Evolutionary conservation across 2,329 filamentous ascomycete species (phyloP).

Genomic region (Cladophialophora psammophila): DNA sequence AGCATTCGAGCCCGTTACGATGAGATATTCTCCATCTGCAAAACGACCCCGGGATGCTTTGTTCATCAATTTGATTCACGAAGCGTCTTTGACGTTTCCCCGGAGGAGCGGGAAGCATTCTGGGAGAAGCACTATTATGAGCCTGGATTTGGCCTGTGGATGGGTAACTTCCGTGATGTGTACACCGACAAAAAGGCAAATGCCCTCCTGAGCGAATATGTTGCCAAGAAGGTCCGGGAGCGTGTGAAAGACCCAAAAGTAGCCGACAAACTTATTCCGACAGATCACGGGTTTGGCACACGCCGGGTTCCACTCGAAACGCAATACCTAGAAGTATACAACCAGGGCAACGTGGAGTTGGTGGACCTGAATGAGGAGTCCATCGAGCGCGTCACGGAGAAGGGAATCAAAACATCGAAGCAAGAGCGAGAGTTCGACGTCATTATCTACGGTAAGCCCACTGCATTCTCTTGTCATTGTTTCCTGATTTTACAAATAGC

Average conservation of each 20-base stretch:
- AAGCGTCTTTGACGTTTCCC: conserved; percentile 36
- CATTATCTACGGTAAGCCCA: conserved; percentile 48
- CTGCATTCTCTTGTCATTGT: not conserved
- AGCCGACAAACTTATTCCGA: conserved; percentile 63
- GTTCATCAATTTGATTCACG: conserved; percentile 41
- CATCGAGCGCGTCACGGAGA: conserved; percentile 51
- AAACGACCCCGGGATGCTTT: not conserved
- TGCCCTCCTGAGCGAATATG: conserved; percentile 61
- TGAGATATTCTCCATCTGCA: conserved; percentile 1
- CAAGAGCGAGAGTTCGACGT: conserved; percentile 52
- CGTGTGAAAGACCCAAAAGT: conserved; percentile 60
- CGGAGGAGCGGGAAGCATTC: conserved; percentile 49
- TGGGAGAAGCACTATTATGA: conserved; percentile 59
- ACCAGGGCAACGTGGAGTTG: conserved; percentile 56
- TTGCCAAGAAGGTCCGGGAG: conserved; percentile 60
- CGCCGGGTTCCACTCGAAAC: conserved; percentile 60
- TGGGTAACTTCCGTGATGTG: conserved; percentile 62
- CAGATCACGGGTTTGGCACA: conserved; percentile 61
- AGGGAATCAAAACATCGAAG: conserved; percentile 51
- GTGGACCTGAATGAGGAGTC: conserved; percentile 53
- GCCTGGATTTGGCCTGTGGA: conserved; percentile 64
- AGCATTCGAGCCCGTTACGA: not conserved
- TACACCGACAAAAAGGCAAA: conserved; percentile 58
- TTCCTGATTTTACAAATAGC: not conserved
- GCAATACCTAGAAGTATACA: conserved; percentile 60